A percentile compares a stretch with the other conserved stretches of the same genome.
Conservation (phyloP, 139 green algal species). For the Closterium sp. region DNA sequence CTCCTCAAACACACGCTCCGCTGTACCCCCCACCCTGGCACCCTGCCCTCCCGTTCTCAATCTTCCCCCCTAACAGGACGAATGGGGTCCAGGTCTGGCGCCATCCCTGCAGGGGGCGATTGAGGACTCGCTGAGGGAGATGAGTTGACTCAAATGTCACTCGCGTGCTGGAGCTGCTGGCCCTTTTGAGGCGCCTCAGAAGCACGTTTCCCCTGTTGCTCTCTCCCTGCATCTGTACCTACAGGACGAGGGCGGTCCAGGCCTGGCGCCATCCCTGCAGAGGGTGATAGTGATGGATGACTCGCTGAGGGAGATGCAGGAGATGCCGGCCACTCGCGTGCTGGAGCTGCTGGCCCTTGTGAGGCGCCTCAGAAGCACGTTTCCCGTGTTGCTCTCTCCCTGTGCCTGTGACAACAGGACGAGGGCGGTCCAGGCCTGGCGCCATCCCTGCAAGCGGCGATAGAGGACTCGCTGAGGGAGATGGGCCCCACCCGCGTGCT, state of each 20-base stretch:
- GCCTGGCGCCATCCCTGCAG: constrained; percentile 39
- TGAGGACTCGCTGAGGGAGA: constrained; percentile 1
- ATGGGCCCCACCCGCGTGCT: constrained; percentile 42
- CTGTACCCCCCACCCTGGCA: no score
- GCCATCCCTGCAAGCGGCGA: constrained; percentile 36
- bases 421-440: constrained; percentile 40
- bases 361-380: no score
- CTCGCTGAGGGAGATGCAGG: constrained; percentile 22
- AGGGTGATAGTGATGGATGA: constrained; percentile 31
- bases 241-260: constrained; percentile 35
- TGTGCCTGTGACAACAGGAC: constrained; percentile 3
- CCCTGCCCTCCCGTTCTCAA: no score
- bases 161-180: constrained; percentile 41
- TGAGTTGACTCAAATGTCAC: no score
- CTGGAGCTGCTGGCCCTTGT: constrained; percentile 32
- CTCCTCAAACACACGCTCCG: no score
- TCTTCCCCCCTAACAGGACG: background rate
- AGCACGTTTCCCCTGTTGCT: background rate
- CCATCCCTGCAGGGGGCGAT: no score
- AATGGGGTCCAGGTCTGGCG: background rate
- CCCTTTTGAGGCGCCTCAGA: no score
- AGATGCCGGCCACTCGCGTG: constrained; percentile 34
- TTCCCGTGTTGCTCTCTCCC: background rate
- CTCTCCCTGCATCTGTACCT: background rate
- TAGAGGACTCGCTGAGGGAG: constrained; percentile 36